phyloP scores from a whole-genome alignment of 139 green algal species.

The Eudorina sp. region DNA sequence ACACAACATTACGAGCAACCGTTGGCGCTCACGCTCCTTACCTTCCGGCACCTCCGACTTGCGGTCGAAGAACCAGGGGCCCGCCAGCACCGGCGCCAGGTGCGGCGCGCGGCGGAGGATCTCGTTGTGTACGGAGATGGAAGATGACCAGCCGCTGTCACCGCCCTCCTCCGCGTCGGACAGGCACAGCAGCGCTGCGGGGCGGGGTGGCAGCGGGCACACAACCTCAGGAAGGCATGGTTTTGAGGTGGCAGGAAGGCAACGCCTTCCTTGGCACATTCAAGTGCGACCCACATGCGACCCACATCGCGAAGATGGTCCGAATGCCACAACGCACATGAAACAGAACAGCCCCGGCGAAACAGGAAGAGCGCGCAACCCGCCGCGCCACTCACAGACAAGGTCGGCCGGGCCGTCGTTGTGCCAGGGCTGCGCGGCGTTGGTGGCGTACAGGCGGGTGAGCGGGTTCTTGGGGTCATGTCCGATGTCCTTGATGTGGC shows the following conservation, averaged over 20 bases:
- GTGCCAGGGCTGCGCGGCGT: conserved; percentile 75
- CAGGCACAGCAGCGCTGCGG: conserved; percentile 69
- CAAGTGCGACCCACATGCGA: too few relatives aligned
- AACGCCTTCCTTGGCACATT: too few relatives aligned
- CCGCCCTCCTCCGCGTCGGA: conserved; percentile 62
- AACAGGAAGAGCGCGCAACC: too few relatives aligned
- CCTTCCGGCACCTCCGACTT: conserved; percentile 59
- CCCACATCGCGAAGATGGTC: too few relatives aligned
- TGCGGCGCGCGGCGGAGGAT: conserved; percentile 59
- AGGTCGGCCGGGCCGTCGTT: conserved; percentile 71
- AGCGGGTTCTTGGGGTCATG: conserved; percentile 64
- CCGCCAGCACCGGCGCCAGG: conserved; percentile 58
- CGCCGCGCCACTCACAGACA: conserved; percentile 66
- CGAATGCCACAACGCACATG: too few relatives aligned
- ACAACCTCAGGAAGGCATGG: too few relatives aligned
- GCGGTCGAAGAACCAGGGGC: conserved; percentile 68
- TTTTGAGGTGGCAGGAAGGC: too few relatives aligned
- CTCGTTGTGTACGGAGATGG: conserved; percentile 67
- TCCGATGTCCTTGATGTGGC: conserved; percentile 76
- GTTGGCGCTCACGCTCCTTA: too few relatives aligned
- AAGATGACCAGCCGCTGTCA: conserved; percentile 54
- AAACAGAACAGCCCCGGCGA: too few relatives aligned
- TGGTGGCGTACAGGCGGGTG: conserved; percentile 76
- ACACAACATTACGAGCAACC: too few relatives aligned
- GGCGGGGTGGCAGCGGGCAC: too few relatives aligned